phyloP scores from a whole-genome alignment of 805 yeast genomes.

The Wickerhamiella slavikovae region DNA sequence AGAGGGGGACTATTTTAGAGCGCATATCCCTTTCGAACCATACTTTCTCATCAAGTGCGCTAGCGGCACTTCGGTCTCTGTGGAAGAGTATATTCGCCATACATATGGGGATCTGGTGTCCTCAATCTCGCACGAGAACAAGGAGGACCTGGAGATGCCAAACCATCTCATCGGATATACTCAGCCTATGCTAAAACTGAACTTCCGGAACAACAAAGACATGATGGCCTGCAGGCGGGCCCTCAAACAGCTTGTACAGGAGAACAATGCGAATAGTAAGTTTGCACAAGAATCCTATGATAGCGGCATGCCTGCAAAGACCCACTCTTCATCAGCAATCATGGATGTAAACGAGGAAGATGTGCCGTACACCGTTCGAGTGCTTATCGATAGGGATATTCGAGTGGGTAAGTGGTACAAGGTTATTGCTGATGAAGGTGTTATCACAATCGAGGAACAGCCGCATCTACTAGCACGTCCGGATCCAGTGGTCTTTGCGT shows the following conservation, averaged over 20 bases:
- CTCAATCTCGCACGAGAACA: conserved; percentile 41
- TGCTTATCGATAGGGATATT: conserved; percentile 64
- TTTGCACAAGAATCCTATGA: conserved; percentile 14
- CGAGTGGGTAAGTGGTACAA: conserved; percentile 94
- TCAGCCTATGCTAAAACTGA: conserved; percentile 40
- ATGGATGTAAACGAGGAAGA: conserved; percentile 83
- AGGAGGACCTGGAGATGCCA: conserved; percentile 65
- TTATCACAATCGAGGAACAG: conserved; percentile 34
- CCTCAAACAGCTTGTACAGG: conserved; percentile 46
- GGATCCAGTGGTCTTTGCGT: conserved; percentile 90
- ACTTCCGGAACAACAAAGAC: conserved; percentile 57
- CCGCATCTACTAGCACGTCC: conserved; percentile 77
- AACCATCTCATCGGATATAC: conserved; percentile 72
- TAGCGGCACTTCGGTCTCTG: conserved; percentile 37
- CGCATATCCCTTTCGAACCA: conserved; percentile 67
- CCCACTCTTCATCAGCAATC: conserved; percentile 47
- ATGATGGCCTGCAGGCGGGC: conserved; percentile 52
- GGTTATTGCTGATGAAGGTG: conserved; percentile 43
- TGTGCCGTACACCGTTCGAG: conserved; percentile 92
- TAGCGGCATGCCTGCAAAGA: conserved; percentile 4
- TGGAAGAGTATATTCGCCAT: conserved; percentile 46
- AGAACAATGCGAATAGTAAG: conserved; percentile 38
- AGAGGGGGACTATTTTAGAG: conserved; percentile 90
- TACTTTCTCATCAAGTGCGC: conserved; percentile 56
- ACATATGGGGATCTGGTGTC: conserved; percentile 25